Evolutionary conservation across 192 early-diverging fungal species (phyloP), one percentile per base, ranked within the genome.

Genomic region (Umbelopsis sp.): DNA sequence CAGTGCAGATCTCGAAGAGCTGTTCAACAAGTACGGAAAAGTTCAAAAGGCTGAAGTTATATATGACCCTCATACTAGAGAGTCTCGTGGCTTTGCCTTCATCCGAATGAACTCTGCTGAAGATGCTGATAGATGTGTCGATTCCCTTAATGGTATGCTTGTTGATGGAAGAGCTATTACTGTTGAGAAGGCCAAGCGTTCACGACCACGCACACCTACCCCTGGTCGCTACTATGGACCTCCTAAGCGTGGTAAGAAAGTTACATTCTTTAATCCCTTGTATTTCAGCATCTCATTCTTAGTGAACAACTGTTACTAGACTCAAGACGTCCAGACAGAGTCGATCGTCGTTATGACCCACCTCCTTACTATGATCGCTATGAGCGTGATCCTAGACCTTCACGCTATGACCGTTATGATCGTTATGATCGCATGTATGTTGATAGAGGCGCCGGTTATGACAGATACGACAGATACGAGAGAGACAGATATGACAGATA

Each of bases 51-150:
- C 86, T 54, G 84, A 87, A 65, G 85, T 92, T 65, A 91, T 93
- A 89, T 84, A 84, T 72, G 93, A 94, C 72, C 93, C 93, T 24
- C 93, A 94, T 76, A 86, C 83, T 21, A 83, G 85, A 26, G 91
- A 93, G 56, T 94, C 93, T 31, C 89, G 93, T 72, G 95, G 95
- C 21, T 96, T 94, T 81, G 96, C 93, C 2, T 96, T 98, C 76
- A 91, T 96, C 51, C 91, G 86, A 56, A 90, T 89, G 82, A 82
- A 81, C 32, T 82, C 80, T 47, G 34, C 77, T 36, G 88, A 89
- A 16, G 87, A 87, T 45, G 95, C 95, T 65, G 84, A 92, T 20
- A 79, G 80, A 31, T 93, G 95, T 49, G 87, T 92, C 68, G 74
- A 86, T 17, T 85, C 74, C 36, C 76, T 92, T 66, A 87, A 85